Percentiles rank a stretch among this genome's conserved stretches.
These are phyloP conservation scores for Bipolaris cookei DNA, from an alignment of 2,329 filamentous ascomycete species.

Conservation along the genomic window DNA sequence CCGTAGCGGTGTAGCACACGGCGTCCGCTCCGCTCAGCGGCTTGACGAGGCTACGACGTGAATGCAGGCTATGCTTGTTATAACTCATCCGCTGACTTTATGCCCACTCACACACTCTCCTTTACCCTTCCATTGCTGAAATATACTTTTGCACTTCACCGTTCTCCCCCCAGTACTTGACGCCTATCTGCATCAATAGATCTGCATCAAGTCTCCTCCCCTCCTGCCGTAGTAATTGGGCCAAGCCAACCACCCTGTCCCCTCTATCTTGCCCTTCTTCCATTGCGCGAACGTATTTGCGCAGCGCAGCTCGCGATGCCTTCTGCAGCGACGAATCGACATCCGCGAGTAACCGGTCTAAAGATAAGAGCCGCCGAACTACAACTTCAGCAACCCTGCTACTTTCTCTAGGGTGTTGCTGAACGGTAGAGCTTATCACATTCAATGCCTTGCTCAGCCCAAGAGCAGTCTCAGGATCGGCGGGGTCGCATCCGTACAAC, in stretches of 20 bases:
- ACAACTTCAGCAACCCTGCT: slow-evolving; percentile 54
- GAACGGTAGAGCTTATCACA: slow-evolving; percentile 62
- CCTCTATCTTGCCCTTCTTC: slow-evolving; percentile 33
- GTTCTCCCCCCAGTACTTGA: slow-evolving; percentile 41
- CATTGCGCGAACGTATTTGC: slow-evolving; percentile 43
- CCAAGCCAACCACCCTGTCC: slow-evolving; percentile 35
- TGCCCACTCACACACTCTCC: background rate
- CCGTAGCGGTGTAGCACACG: slow-evolving; percentile 31
- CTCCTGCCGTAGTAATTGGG: slow-evolving; percentile 31
- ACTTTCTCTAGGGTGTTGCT: slow-evolving; percentile 44
- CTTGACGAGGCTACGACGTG: slow-evolving; percentile 8
- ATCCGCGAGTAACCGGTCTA: slow-evolving; percentile 51
- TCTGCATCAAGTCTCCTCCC: slow-evolving; percentile 38
- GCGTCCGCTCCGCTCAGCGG: slow-evolving; percentile 24
- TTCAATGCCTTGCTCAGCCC: slow-evolving; percentile 71
- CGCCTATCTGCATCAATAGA: slow-evolving; percentile 32
- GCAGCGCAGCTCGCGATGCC: slow-evolving; percentile 55
- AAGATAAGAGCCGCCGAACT: slow-evolving; percentile 57
- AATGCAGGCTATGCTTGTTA: slow-evolving; percentile 31
- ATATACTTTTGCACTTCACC: slow-evolving; percentile 36
- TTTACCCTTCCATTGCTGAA: slow-evolving; percentile 32
- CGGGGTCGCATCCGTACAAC: slow-evolving; percentile 67
- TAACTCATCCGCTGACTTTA: slow-evolving; percentile 15
- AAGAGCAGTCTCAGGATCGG: slow-evolving; percentile 73
- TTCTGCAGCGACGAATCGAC: slow-evolving; percentile 61